Conservation (phyloP, 208 protist genomes). For the Trypanosoma scelopori region DNA sequence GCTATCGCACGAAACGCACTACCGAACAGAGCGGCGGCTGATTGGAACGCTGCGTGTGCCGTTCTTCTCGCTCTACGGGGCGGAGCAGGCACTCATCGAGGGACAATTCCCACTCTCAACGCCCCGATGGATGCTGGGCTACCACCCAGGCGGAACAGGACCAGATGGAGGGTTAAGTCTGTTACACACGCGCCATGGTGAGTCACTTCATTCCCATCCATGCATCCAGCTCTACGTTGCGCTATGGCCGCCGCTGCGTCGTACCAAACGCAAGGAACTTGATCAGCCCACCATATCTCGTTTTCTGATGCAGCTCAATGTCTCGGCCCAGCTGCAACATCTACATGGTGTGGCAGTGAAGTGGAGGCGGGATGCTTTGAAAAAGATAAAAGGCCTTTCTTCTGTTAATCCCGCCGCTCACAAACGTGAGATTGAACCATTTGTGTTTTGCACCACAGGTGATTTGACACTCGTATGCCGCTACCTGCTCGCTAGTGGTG, state of each 20-base stretch:
- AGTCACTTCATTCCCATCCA: constrained; percentile 15
- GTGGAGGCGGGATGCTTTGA: constrained; percentile 45
- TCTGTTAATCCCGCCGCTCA: constrained; percentile 57
- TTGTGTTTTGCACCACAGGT: constrained; percentile 72
- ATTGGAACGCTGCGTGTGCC: constrained; percentile 72
- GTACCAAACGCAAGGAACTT: constrained; percentile 34
- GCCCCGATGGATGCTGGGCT: constrained; percentile 77
- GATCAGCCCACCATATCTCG: constrained; percentile 33
- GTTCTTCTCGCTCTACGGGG: constrained; percentile 76
- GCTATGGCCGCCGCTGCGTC: constrained; percentile 72
- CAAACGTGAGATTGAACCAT: constrained; percentile 62
- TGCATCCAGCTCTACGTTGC: constrained; percentile 82
- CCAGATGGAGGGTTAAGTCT: not conserved
- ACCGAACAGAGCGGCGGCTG: constrained; percentile 82
- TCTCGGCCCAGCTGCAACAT: constrained; percentile 54
- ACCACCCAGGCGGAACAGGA: constrained; percentile 23
- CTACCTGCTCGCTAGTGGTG: constrained; percentile 65
- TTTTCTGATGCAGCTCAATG: constrained; percentile 44
- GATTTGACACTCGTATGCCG: constrained; percentile 72
- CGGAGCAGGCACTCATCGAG: constrained; percentile 65
- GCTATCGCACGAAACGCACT: constrained; percentile 77
- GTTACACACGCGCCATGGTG: not conserved
- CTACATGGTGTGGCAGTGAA: constrained; percentile 64
- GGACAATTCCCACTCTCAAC: constrained; percentile 67
- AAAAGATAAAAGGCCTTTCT: constrained; percentile 45